Base-by-base conservation (phyloP, 139 green algal species). In the Chlamydomonas sp. region DNA sequence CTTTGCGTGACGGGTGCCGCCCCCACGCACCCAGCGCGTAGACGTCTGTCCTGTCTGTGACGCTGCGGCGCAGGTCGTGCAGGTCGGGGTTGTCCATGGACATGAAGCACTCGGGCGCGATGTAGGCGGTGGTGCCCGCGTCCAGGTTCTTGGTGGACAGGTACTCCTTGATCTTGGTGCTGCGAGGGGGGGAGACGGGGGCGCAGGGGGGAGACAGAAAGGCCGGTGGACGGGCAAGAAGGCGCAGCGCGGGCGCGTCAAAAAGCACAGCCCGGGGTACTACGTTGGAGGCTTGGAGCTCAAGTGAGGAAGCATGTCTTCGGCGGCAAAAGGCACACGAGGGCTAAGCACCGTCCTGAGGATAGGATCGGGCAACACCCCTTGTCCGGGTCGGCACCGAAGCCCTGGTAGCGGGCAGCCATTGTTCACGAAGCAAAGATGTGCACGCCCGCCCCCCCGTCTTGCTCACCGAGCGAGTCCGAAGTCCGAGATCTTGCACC, bases 41-140 rank as follows among this genome's bases (percentile, higher is more conserved):
- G n/a, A 88, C 82, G 31, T 88, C 83, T 0, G 83, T 88, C 17
- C 83, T 60, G 83, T 88, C 83, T 7, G 83, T 82, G 15, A 88
- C 83, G 18, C 73, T 76, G 14, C 83, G 73, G 5, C 83, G 62
- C 62, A 88, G 83, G 83, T 88, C 83, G 74, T 88, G 83, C 74
- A 88, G 75, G 74, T 88, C 83, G 49, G 83, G 83, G 74, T 88
- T 88, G 83, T 88, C 83, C 83, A 88, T 88, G 73, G 63, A 77
- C 74, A 88, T 88, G 83, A 88, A 88, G 83, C 83, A 88, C 74
- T 88, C 83, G 67, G 85, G 89, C 15, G 85, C 89, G 80, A 92
- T 92, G 89, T 92, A 92, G 16, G 89, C 89, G 31, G 89, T 86
- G 6, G 89, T 92, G 61, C 89, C 89, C 9, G 89, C 89, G 63